Evolutionary conservation across 2,329 filamentous ascomycete genomes (phyloP).

Genomic region (Hymenoscyphus infarciens): DNA sequence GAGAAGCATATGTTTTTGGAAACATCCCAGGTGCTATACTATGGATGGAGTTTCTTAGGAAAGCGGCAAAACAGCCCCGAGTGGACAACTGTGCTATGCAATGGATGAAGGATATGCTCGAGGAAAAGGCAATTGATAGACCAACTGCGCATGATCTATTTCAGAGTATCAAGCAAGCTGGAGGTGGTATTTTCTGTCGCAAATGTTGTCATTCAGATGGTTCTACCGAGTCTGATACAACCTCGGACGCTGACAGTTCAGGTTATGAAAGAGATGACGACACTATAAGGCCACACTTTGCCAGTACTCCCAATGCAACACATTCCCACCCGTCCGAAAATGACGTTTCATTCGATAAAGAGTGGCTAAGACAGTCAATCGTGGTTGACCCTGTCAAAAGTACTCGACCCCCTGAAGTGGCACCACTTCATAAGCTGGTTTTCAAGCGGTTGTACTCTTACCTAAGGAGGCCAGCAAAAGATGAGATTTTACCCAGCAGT

Average conservation of each 20-base stretch:
- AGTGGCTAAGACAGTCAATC: not conserved
- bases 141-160: slow-evolving; percentile 11
- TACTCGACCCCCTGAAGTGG: not conserved
- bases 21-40: not conserved
- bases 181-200: not conserved
- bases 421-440: not conserved
- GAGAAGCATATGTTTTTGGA: not conserved
- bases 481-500: not conserved
- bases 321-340: not conserved
- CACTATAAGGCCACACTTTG: not conserved
- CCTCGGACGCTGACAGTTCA: not conserved
- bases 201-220: slow-evolving; percentile 1
- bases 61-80: slow-evolving; percentile 7
- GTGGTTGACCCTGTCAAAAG: not conserved
- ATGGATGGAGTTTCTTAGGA: slow-evolving; percentile 2
- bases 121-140: slow-evolving; percentile 9
- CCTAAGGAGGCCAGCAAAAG: not conserved
- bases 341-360: not conserved
- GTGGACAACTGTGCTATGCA: slow-evolving; percentile 15
- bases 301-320: not conserved
- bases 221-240: not conserved
- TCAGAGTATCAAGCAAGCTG: slow-evolving; percentile 6
- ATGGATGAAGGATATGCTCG: slow-evolving; percentile 18
- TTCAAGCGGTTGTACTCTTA: not conserved
- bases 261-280: not conserved